Percentiles rank a stretch among this genome's conserved stretches.
phyloP scores from a whole-genome alignment of 164 flowering plant species.

The Aristolochia californica region DNA sequence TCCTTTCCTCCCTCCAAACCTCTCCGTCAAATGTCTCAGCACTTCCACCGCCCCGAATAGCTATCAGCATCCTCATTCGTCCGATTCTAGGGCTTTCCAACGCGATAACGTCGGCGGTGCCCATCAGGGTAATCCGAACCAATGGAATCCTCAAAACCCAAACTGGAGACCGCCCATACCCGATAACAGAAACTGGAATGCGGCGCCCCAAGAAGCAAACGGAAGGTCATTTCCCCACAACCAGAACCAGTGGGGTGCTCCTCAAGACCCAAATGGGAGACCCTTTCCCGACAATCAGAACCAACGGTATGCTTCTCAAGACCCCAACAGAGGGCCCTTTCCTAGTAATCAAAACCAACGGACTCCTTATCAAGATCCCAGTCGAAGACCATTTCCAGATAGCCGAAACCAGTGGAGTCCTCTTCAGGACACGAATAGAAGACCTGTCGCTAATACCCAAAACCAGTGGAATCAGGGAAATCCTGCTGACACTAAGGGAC shows the following conservation, averaged over 20 bases:
- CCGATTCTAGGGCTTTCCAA: conserved; percentile 16
- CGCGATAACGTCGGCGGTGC: conserved; percentile 1
- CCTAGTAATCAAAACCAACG: neutral
- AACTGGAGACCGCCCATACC: neutral
- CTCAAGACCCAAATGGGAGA: no score
- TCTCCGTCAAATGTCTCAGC: conserved; percentile 20
- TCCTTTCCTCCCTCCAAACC: conserved; percentile 4
- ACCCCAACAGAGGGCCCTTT: neutral
- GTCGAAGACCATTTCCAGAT: neutral
- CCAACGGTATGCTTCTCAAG: neutral
- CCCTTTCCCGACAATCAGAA: no score
- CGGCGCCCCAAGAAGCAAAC: no score
- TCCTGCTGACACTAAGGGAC: conserved; percentile 6
- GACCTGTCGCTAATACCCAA: neutral
- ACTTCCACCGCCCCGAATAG: conserved; percentile 29
- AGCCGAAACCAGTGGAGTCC: conserved; percentile 2
- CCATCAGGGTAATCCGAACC: conserved; percentile 7
- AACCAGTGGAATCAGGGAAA: conserved; percentile 8
- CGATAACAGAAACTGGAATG: neutral
- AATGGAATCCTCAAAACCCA: conserved; percentile 13
- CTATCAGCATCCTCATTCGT: conserved; percentile 9
- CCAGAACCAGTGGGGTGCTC: no score
- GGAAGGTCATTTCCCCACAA: no score
- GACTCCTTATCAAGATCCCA: conserved; percentile 1
- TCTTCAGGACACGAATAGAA: no score